Percentiles rank a stretch among this genome's conserved stretches.
These are phyloP conservation scores for Neurospora africana DNA, from an alignment of 495 filamentous ascomycete genomes.

Conservation along the genomic window DNA sequence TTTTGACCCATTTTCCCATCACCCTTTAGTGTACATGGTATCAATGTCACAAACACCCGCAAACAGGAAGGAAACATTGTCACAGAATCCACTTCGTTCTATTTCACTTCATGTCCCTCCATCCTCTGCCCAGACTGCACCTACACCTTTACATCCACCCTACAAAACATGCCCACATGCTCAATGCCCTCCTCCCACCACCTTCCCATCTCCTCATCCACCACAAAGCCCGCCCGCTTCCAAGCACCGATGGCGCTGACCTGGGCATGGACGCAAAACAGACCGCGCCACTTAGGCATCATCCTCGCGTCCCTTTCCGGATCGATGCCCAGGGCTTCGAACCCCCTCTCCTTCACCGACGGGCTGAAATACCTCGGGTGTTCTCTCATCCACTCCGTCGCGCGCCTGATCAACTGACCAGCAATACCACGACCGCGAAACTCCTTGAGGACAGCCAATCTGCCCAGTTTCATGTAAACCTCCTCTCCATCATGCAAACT, in stretches of 20 bases:
- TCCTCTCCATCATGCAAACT: conserved; percentile 47
- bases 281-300: conserved; percentile 50
- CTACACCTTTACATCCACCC: conserved; percentile 18
- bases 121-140: not conserved
- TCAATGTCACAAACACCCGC: not conserved
- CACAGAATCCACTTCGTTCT: not conserved
- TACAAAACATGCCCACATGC: conserved; percentile 70
- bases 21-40: not conserved
- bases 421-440: conserved; percentile 57
- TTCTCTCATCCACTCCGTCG: conserved; percentile 48
- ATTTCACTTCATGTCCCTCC: not conserved
- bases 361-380: conserved; percentile 45
- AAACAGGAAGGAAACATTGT: not conserved
- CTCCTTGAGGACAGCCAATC: conserved; percentile 54
- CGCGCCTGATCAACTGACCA: conserved; percentile 49
- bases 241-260: conserved; percentile 49
- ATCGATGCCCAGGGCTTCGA: conserved; percentile 23
- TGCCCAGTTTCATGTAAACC: conserved; percentile 66
- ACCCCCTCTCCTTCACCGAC: conserved; percentile 32
- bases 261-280: conserved; percentile 69
- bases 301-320: conserved; percentile 10
- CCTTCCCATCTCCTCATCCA: conserved; percentile 57
- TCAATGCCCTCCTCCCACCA: conserved; percentile 81
- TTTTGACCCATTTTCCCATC: not conserved
- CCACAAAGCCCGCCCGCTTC: conserved; percentile 53